phyloP scores from a whole-genome alignment of 1,139 yeast genomes.

The Debaryomyces sp. region DNA sequence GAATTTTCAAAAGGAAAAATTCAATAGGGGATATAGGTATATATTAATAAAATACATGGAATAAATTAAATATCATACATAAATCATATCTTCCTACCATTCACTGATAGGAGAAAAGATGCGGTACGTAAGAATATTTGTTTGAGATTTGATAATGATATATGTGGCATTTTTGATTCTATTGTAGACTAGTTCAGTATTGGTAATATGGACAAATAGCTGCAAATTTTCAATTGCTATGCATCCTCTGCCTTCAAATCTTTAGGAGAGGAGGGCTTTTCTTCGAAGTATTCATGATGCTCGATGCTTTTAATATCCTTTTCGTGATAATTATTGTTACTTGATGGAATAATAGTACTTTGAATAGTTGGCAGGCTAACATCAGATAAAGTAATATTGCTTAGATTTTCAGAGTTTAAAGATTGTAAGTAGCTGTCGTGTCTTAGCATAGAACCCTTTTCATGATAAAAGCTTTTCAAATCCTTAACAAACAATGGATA shows the following conservation, averaged over 20 bases:
- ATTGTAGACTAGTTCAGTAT: background rate
- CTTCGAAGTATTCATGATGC: background rate
- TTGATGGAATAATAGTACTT: background rate
- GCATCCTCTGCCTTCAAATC: background rate
- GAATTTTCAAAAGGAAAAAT: background rate
- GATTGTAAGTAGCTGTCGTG: conserved; percentile 15
- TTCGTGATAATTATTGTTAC: background rate
- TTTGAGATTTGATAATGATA: no score
- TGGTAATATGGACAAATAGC: background rate
- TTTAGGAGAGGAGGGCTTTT: background rate
- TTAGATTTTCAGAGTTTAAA: background rate
- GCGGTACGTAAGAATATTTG: background rate
- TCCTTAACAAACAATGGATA: conserved; percentile 52
- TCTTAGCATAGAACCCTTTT: conserved; percentile 29
- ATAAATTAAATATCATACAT: background rate
- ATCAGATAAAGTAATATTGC: background rate
- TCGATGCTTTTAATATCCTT: background rate
- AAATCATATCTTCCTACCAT: background rate
- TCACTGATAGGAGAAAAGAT: background rate
- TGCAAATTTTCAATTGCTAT: background rate
- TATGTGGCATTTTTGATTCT: background rate
- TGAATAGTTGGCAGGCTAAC: background rate
- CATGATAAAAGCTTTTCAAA: conserved; percentile 35
- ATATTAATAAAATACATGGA: background rate
- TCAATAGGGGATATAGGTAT: background rate